phyloP scores from a whole-genome alignment of 2,329 filamentous ascomycete species.

The Exophiala xenobiotica region DNA sequence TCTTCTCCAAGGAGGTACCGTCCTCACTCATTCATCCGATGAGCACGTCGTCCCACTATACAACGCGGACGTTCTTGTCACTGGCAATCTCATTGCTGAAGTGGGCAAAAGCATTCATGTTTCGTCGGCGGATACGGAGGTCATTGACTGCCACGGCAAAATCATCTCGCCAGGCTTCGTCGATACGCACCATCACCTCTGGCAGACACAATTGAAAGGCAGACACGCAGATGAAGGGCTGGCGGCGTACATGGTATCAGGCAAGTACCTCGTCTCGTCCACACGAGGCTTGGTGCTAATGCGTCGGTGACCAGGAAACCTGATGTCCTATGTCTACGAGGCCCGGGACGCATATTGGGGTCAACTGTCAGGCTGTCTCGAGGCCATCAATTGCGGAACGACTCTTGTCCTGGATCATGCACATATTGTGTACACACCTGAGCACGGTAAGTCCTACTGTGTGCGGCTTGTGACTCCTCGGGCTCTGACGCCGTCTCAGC shows the following conservation, averaged over 20 bases:
- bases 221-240: constrained; percentile 41
- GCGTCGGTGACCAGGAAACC: constrained; percentile 37
- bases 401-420: constrained; percentile 37
- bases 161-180: constrained; percentile 36
- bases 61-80: constrained; percentile 23
- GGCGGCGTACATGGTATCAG: constrained; percentile 42
- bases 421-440: constrained; percentile 31
- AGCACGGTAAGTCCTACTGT: constrained; percentile 34
- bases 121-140: constrained; percentile 22
- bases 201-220: constrained; percentile 44
- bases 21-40: constrained; percentile 18
- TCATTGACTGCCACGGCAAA: constrained; percentile 42
- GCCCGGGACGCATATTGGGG: constrained; percentile 48
- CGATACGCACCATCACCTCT: constrained; percentile 43
- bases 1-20: constrained; percentile 22
- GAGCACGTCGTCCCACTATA: constrained; percentile 18
- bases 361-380: constrained; percentile 22
- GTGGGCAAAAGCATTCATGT: constrained; percentile 10
- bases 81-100: constrained; percentile 13
- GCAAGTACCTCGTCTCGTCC: constrained; percentile 26
- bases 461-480: not conserved
- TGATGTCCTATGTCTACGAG: constrained; percentile 37
- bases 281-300: not conserved
- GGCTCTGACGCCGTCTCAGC: constrained; percentile 19
- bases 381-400: constrained; percentile 24